Base-by-base conservation (phyloP, 2,329 filamentous ascomycete genomes). In the Coniella vitis region DNA sequence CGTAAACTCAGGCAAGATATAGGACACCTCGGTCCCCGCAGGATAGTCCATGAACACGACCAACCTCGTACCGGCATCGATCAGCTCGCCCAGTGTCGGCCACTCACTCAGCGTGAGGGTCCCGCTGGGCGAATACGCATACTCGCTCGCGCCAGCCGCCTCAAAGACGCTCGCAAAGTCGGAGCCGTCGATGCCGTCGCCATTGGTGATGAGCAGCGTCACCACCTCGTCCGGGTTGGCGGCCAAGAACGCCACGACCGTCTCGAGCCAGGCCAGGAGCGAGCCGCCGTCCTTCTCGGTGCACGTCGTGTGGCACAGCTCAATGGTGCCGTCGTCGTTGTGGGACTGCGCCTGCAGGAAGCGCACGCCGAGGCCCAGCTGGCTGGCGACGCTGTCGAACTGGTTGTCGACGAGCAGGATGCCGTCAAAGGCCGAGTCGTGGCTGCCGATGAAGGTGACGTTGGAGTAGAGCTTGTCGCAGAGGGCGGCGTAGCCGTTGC, bases 21-120 rank as follows among this genome's bases (percentile, higher is more conserved):
- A 86, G 25, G 76, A 69, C 16, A 79, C 75, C 42, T 68, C 62
- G 31, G 59, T 38, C 4, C 37, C 51, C 17, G 51, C 38, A 3
- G 47, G 43, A n/a, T 44, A 53, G n/a, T 50, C 51, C 63, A 90
- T 79, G 54, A 90, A 90, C 21, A 84, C 79, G 41, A 90, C 66
- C 1, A 91, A 69, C n/a, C 86, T 74, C 10, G 75, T 84, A 41
- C 74, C 73, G 34, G 70, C 69, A 17, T 75, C 68, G 55, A 90
- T 85, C 51, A 91, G 64, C 19, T 75, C 63, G 56, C 81, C 74
- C 13, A 91, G 69, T 0, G 86, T 90, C 64, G 86, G 86, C 87
- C 88, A 73, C 56, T 75, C 75, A 41, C 75, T 59, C 37, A 73
- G 58, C 9, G 61, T 57, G 35, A 75, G 56, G 16, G 61, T 60